Conservation (phyloP, 495 filamentous ascomycete species). For the Letharia lupina region DNA sequence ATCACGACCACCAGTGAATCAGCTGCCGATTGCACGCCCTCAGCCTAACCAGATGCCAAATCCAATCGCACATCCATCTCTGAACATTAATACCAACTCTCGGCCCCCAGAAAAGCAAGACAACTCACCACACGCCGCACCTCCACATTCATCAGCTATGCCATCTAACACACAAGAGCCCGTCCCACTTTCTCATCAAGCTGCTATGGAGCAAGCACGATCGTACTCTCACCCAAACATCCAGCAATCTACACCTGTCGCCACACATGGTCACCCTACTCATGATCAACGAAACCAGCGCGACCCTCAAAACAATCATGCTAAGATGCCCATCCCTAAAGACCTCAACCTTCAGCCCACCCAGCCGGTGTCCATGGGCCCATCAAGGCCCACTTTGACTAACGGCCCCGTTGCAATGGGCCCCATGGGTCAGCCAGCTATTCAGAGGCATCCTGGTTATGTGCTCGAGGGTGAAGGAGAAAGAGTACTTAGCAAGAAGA, state of each 20-base stretch:
- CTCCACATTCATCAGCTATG: constrained; percentile 30
- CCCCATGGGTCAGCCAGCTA: constrained; percentile 76
- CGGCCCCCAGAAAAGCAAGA: constrained; percentile 35
- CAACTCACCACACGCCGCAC: constrained; percentile 30
- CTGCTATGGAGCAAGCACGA: constrained; percentile 50
- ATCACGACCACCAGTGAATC: constrained; percentile 22
- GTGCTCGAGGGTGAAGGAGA: constrained; percentile 85
- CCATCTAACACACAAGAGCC: constrained; percentile 34
- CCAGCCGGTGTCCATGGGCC: constrained; percentile 59
- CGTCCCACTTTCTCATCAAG: constrained; percentile 53
- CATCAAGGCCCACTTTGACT: constrained; percentile 66
- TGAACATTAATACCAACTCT: constrained; percentile 40
- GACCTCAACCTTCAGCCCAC: constrained; percentile 61
- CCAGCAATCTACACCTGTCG: constrained; percentile 29
- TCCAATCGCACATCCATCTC: constrained; percentile 36
- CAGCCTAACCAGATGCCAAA: constrained; percentile 40
- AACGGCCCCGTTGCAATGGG: constrained; percentile 67
- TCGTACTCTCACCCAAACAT: constrained; percentile 43
- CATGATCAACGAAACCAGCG: constrained; percentile 33
- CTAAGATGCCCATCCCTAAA: constrained; percentile 71
- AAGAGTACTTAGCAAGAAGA: constrained; percentile 86
- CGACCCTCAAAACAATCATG: constrained; percentile 29
- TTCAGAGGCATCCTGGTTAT: constrained; percentile 69
- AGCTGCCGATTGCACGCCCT: constrained; percentile 24
- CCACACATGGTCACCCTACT: constrained; percentile 46